Evolutionary conservation across 1,284 basidiomycete genomes (phyloP).

Genomic region (Schizophyllum amplum): DNA sequence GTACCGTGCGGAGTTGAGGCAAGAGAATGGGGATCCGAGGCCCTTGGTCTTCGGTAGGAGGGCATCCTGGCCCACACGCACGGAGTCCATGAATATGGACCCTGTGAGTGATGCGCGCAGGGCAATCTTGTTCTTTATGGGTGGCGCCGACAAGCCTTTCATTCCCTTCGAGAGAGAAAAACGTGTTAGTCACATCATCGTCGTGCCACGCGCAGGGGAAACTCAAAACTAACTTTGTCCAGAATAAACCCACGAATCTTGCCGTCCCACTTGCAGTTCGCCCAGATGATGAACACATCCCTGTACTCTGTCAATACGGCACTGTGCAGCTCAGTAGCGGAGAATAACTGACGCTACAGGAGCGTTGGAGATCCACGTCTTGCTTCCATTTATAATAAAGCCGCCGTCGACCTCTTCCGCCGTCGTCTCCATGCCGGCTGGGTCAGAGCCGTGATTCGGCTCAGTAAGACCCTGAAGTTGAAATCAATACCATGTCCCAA

Average conservation of each 20-base stretch:
- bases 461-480: constrained; percentile 82
- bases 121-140: constrained; percentile 91
- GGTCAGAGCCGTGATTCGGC: constrained; percentile 95
- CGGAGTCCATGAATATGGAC: constrained; percentile 89
- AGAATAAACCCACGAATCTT: constrained; percentile 90
- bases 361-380: constrained; percentile 96
- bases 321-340: constrained; percentile 1
- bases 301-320: constrained; percentile 27
- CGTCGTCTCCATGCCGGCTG: constrained; percentile 88
- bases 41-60: constrained; percentile 73
- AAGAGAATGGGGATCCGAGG: constrained; percentile 81
- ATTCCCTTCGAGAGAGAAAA: constrained; percentile 51
- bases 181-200: constrained; percentile 1
- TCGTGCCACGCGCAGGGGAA: background rate
- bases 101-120: constrained; percentile 88
- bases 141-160: constrained; percentile 78
- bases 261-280: constrained; percentile 88
- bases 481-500: background rate
- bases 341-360: constrained; percentile 64
- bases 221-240: constrained; percentile 57
- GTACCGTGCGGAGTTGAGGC: constrained; percentile 81
- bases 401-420: constrained; percentile 83
- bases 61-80: constrained; percentile 61
- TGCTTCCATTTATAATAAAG: constrained; percentile 83
- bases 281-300: constrained; percentile 90